Evolutionary conservation across 257 asterid genomes (phyloP).

Genomic region (Solanum pinnatisectum): DNA sequence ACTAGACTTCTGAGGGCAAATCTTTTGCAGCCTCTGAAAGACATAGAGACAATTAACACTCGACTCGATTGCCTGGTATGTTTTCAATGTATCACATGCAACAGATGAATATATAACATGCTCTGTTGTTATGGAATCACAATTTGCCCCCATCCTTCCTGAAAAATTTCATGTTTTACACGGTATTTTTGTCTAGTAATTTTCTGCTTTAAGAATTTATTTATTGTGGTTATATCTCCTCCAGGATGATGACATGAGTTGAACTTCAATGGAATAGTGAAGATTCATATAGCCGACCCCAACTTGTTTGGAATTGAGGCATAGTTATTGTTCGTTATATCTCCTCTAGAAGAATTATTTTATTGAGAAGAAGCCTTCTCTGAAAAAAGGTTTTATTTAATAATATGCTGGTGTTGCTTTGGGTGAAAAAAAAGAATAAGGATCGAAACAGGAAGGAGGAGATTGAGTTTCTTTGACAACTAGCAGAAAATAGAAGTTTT

Average conservation of each 20-base stretch:
- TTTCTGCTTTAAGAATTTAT: not conserved
- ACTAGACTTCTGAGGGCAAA: slow-evolving; percentile 96
- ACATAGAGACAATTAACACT: slow-evolving; percentile 81
- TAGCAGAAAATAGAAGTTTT: not conserved
- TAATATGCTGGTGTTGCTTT: not conserved
- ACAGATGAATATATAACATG: not conserved
- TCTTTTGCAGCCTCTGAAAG: slow-evolving; percentile 95
- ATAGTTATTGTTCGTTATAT: not conserved
- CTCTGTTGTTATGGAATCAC: not conserved
- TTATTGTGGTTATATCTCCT: not conserved
- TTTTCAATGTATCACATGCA: slow-evolving; percentile 1
- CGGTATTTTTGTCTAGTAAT: not conserved
- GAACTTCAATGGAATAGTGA: not conserved
- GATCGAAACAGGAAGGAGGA: not conserved
- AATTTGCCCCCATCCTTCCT: not conserved
- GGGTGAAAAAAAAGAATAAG: not conserved
- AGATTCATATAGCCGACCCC: not conserved
- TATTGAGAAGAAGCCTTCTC: not conserved
- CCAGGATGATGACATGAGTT: not conserved
- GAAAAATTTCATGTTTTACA: not conserved
- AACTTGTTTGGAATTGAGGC: not conserved
- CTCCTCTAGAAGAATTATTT: not conserved
- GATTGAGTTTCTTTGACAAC: not conserved
- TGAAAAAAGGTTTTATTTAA: not conserved
- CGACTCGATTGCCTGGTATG: slow-evolving; percentile 93